Evolutionary conservation across 2,329 filamentous ascomycete genomes (phyloP), one percentile per base, ranked within the genome.

Genomic region (Fusarium cicatricum): DNA sequence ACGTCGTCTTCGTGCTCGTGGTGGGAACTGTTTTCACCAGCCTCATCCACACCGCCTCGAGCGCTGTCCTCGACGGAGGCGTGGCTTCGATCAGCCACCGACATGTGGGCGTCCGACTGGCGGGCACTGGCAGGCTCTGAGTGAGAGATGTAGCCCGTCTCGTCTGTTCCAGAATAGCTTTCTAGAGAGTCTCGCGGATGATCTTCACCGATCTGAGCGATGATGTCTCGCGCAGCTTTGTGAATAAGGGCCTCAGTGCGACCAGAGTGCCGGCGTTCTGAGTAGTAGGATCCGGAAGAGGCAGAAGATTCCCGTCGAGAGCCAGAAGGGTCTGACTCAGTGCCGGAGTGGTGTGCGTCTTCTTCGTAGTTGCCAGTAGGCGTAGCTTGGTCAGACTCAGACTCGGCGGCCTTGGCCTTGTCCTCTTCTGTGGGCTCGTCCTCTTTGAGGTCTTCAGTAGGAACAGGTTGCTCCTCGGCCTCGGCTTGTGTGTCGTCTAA

Each of bases 1-100:
- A 86, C 80, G 44, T 85, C 83, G 62, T 85, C 82, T 17, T 84
- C 82, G 37, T 75, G 74, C 26, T 79, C 80, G 54, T 82, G 77
- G 47, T 81, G 81, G 1, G 80, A 84, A 69, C 79, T 81, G 67
- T 74, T 79, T 40, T 82, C 77, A 8, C 71, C 76, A 2, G 52
- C 70, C 12, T 71, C 70, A 1, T 71, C 69, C n/a, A 46, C 53
- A 42, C 46, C 60, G 50, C 60, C 57, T 26, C 52, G 42, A 9
- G 52, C 58, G n/a, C 53, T 55, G 23, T 65, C 50, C 29, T 59
- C 62, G 14, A 50, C 54, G 6, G 55, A 62, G 21, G 41, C 45
- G 8, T 60, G 56, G 50, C 63, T 69, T 15, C 50, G 56, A 14
- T 36, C 55, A 38, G 60, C 54, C 9, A 59, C 56, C n/a, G 66